phyloP scores from a whole-genome alignment of 2,329 filamentous ascomycete species.

The Cytospora piceae region DNA sequence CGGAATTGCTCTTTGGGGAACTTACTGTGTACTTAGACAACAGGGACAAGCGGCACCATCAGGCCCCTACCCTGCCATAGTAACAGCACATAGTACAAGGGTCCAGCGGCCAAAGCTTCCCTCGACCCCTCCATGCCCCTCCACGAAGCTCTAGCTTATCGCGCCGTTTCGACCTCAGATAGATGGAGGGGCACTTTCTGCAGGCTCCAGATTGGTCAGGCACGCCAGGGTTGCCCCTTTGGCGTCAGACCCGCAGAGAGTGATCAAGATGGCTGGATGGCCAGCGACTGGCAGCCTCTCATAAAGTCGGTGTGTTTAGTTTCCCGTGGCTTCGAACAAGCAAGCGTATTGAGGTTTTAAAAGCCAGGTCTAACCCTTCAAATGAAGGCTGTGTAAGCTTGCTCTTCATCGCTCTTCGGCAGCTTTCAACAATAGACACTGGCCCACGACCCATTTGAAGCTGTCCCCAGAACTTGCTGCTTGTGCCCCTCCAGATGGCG shows the following conservation, averaged over 20 bases:
- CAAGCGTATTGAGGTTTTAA: conserved; percentile 1
- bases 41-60: not conserved
- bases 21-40: conserved; percentile 6
- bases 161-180: conserved; percentile 18
- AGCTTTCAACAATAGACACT: not conserved
- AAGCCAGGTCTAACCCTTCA: not conserved
- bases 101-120: conserved; percentile 11
- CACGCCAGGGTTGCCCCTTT: conserved; percentile 18
- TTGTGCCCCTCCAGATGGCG: conserved; percentile 28
- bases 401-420: not conserved
- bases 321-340: conserved; percentile 7
- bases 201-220: conserved; percentile 21
- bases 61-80: not conserved
- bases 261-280: conserved; percentile 9
- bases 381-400: not conserved
- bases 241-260: conserved; percentile 22
- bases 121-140: conserved; percentile 5
- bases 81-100: not conserved
- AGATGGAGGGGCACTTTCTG: conserved; percentile 26
- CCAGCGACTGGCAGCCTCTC: conserved; percentile 13
- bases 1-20: conserved; percentile 6
- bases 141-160: conserved; percentile 28
- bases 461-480: conserved; percentile 18
- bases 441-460: conserved; percentile 20
- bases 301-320: conserved; percentile 27